Conservation (phyloP, 192 early-diverging fungal genomes). For the Entophlyctis luteolus region DNA sequence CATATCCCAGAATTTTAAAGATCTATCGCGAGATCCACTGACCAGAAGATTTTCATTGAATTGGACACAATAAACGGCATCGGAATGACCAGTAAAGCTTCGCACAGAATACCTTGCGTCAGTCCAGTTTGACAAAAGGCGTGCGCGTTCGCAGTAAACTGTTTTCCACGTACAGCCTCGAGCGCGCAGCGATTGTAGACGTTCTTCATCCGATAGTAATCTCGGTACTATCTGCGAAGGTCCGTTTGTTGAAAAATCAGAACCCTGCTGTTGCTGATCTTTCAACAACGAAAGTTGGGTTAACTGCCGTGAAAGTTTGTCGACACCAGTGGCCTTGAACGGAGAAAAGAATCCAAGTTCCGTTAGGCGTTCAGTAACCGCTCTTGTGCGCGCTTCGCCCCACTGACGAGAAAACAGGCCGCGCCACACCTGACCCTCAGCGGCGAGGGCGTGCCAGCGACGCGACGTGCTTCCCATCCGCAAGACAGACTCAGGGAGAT, state of each 20-base stretch:
- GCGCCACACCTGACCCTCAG: conserved; percentile 44
- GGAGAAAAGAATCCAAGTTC: no score
- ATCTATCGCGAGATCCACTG: neutral
- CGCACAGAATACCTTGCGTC: no score
- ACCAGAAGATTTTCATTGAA: conserved; percentile 28
- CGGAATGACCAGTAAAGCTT: conserved; percentile 44
- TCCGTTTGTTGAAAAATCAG: no score
- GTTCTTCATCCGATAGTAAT: no score
- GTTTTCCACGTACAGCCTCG: no score
- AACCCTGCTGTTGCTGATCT: no score
- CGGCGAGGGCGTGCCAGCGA: conserved; percentile 33
- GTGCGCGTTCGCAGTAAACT: conserved; percentile 35
- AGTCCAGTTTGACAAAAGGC: conserved; percentile 51
- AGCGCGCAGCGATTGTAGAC: no score
- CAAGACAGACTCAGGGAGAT: conserved; percentile 5
- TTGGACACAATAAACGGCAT: conserved; percentile 59
- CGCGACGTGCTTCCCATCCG: conserved; percentile 32
- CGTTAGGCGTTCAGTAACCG: neutral
- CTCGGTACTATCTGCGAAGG: no score
- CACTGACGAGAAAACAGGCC: conserved; percentile 29
- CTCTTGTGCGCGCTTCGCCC: conserved; percentile 1
- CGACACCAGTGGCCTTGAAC: no score
- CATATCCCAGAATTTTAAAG: conserved; percentile 13
- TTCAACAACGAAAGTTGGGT: no score
- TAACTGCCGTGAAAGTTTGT: no score